Base-by-base conservation (phyloP, 2,329 filamentous ascomycete genomes). In the Boeremia lycopersici region DNA sequence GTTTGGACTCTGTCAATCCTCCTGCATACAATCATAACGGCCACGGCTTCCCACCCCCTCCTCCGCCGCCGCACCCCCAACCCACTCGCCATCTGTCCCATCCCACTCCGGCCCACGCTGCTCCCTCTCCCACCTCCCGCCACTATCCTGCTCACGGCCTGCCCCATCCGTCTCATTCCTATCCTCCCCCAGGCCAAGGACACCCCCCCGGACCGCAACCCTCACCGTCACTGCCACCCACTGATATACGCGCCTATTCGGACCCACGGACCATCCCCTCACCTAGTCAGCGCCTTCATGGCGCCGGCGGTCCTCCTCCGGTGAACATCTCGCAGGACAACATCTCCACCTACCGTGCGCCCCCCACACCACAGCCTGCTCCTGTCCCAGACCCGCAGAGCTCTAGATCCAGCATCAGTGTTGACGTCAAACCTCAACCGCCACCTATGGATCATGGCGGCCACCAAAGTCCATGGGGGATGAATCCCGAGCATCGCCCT, bases 1-100 rank as follows among this genome's bases (percentile, higher is more conserved):
- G 73, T 72, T 68, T 74, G 70, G 72, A 73, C 60, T 71, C 72
- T 45, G 66, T 65, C 65, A 71, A 68, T 63, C 53, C 53, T 50
- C 68, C 68, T 53, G 62, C 60, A 56, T 71, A 72, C 67, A 56
- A 56, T 49, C 46, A 55, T 44, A 72, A 72, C 70, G 67, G 60
- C 55, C 68, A 70, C 65, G 60, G 58, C 45, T 67, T 67, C 53
- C 67, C 67, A 50, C 71, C 63, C 57, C 70, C 70, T 60, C 70
- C 68, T 45, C 53, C 42, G 40, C 68, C 60, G 54, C 70, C 65
- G 62, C 65, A 70, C 53, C 41, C 60, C 60, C 69, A 71, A 61
- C 53, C 63, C 52, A 45, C 57, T 59, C 68, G 71, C 40, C 67
- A 69, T 57, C 56, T 64, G 49, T 65, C 65, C 43, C 70, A 71